phyloP scores from a whole-genome alignment of 768 basidiomycete species.

The Termitomyces sp. region DNA sequence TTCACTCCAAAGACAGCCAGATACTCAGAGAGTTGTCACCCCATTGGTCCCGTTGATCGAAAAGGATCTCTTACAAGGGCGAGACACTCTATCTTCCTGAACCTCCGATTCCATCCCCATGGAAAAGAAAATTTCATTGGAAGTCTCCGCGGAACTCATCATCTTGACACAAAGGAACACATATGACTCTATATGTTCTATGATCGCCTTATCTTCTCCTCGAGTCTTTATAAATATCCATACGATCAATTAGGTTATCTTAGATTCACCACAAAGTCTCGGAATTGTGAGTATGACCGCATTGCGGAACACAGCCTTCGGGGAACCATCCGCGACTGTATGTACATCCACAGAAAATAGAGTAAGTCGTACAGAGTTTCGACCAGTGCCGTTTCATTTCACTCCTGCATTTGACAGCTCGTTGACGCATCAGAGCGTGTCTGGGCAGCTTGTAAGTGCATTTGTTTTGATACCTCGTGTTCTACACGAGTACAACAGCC shows the following conservation, averaged over 20 bases:
- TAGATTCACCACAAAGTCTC: slow-evolving; percentile 9
- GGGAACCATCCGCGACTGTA: not conserved
- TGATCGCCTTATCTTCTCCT: slow-evolving; percentile 1
- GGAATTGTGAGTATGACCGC: not conserved
- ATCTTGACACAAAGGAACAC: not conserved
- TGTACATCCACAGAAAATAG: not conserved
- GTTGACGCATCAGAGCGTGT: slow-evolving; percentile 35
- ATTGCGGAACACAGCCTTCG: slow-evolving; percentile 4
- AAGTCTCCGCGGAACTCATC: not conserved
- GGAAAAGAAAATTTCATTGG: not conserved
- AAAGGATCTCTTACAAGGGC: not conserved
- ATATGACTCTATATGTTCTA: not conserved
- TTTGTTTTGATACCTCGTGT: slow-evolving; percentile 70
- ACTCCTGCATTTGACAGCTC: slow-evolving; percentile 12
- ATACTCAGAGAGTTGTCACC: too few relatives aligned
- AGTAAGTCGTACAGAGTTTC: slow-evolving; percentile 1
- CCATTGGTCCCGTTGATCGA: not conserved
- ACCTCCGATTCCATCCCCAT: not conserved
- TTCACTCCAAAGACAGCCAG: too few relatives aligned
- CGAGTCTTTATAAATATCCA: not conserved
- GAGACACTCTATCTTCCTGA: too few relatives aligned
- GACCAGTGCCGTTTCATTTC: not conserved
- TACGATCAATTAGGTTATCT: slow-evolving; percentile 7
- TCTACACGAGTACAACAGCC: slow-evolving; percentile 52
- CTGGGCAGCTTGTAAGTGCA: slow-evolving; percentile 31